phyloP scores from a whole-genome alignment of 371 early-diverging fungal species.

The Synchytrium microbalum region DNA sequence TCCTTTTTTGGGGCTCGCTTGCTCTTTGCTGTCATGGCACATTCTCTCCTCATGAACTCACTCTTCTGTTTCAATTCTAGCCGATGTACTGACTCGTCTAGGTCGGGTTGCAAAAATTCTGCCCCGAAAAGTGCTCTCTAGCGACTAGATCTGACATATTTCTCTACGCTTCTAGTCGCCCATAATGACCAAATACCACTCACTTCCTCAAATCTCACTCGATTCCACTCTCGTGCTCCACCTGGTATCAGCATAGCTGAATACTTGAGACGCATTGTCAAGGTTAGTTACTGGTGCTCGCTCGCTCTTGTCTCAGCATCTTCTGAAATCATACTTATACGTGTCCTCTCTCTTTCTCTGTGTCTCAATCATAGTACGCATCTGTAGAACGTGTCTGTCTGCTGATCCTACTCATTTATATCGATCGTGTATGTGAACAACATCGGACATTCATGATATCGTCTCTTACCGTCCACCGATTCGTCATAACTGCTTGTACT shows the following conservation, averaged over 20 bases:
- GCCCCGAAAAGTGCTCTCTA: too few species aligned
- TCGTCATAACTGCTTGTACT: conserved; percentile 87
- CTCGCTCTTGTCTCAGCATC: not conserved
- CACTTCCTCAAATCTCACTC: conserved; percentile 71
- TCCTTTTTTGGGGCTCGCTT: too few species aligned
- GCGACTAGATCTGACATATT: conserved; percentile 16
- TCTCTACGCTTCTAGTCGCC: conserved; percentile 14
- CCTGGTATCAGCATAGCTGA: conserved; percentile 73
- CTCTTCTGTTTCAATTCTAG: too few species aligned
- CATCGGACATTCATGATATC: conserved; percentile 42
- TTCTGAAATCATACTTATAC: not conserved
- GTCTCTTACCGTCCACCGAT: conserved; percentile 87
- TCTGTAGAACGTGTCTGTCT: conserved; percentile 83
- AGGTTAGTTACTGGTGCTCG: conserved; percentile 10
- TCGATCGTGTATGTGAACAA: conserved; percentile 69
- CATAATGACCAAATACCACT: conserved; percentile 83
- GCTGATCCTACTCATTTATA: conserved; percentile 79
- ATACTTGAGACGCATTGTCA: conserved; percentile 36
- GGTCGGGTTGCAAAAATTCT: too few species aligned
- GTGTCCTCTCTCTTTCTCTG: not conserved
- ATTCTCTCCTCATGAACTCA: too few species aligned
- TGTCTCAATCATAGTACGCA: conserved; percentile 70
- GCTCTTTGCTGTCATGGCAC: too few species aligned
- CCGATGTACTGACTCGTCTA: too few species aligned
- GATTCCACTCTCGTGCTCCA: conserved; percentile 92